Conservation (phyloP, 306 rosid species). For the Vigna angularis region DNA sequence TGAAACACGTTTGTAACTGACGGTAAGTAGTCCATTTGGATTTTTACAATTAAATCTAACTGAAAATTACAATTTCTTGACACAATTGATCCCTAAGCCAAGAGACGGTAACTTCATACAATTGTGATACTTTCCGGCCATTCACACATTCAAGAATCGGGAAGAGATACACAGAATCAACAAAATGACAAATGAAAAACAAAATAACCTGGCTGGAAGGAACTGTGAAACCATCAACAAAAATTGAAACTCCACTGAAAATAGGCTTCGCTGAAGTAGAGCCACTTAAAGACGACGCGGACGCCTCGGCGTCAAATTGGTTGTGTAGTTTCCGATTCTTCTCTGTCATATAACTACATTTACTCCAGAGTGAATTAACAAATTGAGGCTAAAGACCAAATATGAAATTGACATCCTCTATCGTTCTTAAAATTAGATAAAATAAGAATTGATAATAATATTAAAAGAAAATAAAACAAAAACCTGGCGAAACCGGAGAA, state of each 20-base stretch:
- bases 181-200: background rate
- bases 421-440: background rate
- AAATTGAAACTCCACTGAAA: constrained; percentile 80
- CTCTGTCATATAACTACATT: constrained; percentile 75
- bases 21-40: constrained; percentile 15
- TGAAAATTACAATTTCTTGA: background rate
- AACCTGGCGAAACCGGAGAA: constrained; percentile 80
- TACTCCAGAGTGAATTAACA: background rate
- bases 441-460: background rate
- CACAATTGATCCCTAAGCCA: constrained; percentile 2
- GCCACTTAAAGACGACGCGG: constrained; percentile 48
- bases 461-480: background rate
- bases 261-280: constrained; percentile 55
- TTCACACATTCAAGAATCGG: constrained; percentile 23
- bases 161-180: background rate
- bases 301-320: constrained; percentile 79
- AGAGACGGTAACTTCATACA: background rate
- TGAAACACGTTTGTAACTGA: constrained; percentile 47
- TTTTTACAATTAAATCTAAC: background rate
- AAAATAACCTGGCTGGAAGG: constrained; percentile 81
- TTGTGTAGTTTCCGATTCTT: constrained; percentile 78
- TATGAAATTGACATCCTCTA: background rate
- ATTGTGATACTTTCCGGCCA: background rate
- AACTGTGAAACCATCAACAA: constrained; percentile 91
- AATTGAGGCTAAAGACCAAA: background rate